Base-by-base conservation (phyloP, 495 filamentous ascomycete genomes). In the Clohesyomyces aquaticus region DNA sequence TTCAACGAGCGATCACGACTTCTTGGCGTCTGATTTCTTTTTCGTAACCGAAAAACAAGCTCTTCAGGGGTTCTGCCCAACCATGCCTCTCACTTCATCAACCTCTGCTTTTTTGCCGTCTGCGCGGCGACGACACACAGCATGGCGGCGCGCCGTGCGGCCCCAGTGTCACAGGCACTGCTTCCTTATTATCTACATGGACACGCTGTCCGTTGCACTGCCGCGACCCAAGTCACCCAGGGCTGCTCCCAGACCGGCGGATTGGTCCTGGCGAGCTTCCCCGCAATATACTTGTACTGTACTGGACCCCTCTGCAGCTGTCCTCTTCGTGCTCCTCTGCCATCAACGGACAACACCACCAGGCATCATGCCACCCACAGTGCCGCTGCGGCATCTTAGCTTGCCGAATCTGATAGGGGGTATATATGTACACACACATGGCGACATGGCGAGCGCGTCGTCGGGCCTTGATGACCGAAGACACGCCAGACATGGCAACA, bases 11-110 rank as follows among this genome's bases (percentile, higher is more conserved):
- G n/a, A n/a, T n/a, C n/a, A n/a, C n/a, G n/a, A n/a, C n/a, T n/a
- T n/a, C n/a, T n/a, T 45, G 32, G 59, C 48, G 49, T 29, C 23
- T 11, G 3, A 9, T 53, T 62, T 55, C 41, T 55, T 55, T n/a
- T 54, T 55, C 27, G 60, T 50, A 63, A 57, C 60, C 60, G 60
- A 63, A 63, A 57, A 51, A 54, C 60, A 56, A 54, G 50, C 45
- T 51, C 45, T 28, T 21, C 32, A 27, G 43, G 43, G 16, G 16
- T n/a, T n/a, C 21, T n/a, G 16, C 8, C n/a, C n/a, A n/a, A n/a
- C n/a, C n/a, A n/a, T n/a, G n/a, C n/a, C n/a, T n/a, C n/a, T n/a
- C n/a, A n/a, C n/a, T n/a, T n/a, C n/a, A n/a, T n/a, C n/a, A n/a
- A n/a, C n/a, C n/a, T n/a, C 43, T 47, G 43, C 43, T 22, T 22